Evolutionary conservation across 2,329 filamentous ascomycete species (phyloP), one percentile per base, ranked within the genome.

Genomic region (Penicillium sp.): DNA sequence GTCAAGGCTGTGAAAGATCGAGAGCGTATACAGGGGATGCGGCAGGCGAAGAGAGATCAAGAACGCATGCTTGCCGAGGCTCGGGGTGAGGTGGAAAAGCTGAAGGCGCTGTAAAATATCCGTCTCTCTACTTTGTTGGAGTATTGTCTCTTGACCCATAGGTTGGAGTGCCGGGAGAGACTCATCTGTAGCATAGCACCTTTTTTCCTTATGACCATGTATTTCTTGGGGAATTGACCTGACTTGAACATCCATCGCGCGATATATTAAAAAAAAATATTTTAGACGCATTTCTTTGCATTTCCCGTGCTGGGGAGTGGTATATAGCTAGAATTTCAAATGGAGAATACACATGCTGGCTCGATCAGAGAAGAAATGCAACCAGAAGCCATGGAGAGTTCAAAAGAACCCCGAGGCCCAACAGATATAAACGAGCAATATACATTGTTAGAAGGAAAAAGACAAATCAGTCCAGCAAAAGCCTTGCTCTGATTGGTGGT

Each of bases 41-140:
- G 66, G 8, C 66, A 70, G 49, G 60, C 59, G 22, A 66, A 66
- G 54, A 64, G 65, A 54, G 67, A 69, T 41, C 63, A 70, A 50
- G 64, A 68, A 53, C 58, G 59, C 23, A 64, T 70, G 54, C 47
- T 71, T 47, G 57, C 63, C 45, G 65, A 64, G 42, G 67, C 68
- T 15, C 60, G 62, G 42, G 66, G 65, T 42, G 66, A 68, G 43
- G 60, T 67, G 15, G 66, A 67, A 46, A 66, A 60, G 51, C 47
- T 67, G 50, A 61, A 57, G 47, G 50, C 58, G 45, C 48, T 62
- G 37, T 61, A 52, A 51, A 43, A 36, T 39, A 41, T 35, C 38
- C 36, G 29, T 40, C 11, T 36, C 32, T 35, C 30, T 40, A 37
- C 16, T 46, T 30, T 39, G n/a, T 32, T 23, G 14, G 15, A 13